These are phyloP conservation scores for Ogataea dorogensis DNA, from an alignment of 805 yeast species.

Conservation along the genomic window DNA sequence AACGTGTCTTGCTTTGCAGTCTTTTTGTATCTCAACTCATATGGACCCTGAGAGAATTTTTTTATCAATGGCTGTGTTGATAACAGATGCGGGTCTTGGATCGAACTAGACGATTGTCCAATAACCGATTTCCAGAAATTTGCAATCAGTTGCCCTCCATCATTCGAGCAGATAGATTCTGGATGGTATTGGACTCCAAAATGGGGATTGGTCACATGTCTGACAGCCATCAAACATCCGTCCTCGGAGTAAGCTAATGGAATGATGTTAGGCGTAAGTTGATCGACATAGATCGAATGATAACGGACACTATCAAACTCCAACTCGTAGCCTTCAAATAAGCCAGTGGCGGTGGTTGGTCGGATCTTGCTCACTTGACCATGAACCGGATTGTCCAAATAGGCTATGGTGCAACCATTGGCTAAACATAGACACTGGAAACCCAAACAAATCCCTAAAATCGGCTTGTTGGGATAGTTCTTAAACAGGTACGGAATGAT, in stretches of 20 bases:
- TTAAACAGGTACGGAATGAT: constrained; percentile 57
- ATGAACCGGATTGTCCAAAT: constrained; percentile 64
- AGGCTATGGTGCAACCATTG: constrained; percentile 52
- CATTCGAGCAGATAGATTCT: constrained; percentile 81
- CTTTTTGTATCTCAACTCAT: constrained; percentile 18
- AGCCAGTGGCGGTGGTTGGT: constrained; percentile 23
- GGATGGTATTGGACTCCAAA: constrained; percentile 98
- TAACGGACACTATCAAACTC: constrained; percentile 75
- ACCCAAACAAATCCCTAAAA: constrained; percentile 91
- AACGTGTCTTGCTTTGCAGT: background rate
- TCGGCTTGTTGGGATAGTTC: constrained; percentile 48
- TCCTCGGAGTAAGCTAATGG: constrained; percentile 65
- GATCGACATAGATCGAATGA: constrained; percentile 71
- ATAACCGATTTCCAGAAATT: constrained; percentile 61
- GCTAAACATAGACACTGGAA: constrained; percentile 76
- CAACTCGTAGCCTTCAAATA: constrained; percentile 43
- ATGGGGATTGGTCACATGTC: constrained; percentile 60
- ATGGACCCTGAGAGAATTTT: constrained; percentile 6
- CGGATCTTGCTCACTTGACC: constrained; percentile 73
- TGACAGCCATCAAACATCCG: constrained; percentile 75
- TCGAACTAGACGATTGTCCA: constrained; percentile 2
- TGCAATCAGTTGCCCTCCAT: constrained; percentile 56
- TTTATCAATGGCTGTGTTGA: constrained; percentile 25
- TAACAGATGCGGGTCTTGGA: constrained; percentile 25
- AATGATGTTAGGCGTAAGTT: constrained; percentile 33